Evolutionary conservation across 441 rosid species (phyloP).

Genomic region (Gossypium davidsonii): DNA sequence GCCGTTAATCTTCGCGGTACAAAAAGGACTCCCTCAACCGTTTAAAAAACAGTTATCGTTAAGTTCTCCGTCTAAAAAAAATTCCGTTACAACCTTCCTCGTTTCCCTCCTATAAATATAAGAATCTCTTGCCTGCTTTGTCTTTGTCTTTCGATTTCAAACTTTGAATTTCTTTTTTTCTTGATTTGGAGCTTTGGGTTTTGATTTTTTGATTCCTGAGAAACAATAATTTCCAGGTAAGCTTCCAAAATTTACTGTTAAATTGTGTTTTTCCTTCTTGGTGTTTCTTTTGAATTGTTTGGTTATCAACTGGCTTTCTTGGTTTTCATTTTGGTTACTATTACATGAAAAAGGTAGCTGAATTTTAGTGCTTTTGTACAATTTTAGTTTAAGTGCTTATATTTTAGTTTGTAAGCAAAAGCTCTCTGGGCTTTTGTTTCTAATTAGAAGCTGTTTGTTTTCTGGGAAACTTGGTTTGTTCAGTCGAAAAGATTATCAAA

Average conservation of each 20-base stretch:
- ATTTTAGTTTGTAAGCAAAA: background rate
- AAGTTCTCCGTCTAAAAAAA: background rate
- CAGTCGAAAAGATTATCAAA: background rate
- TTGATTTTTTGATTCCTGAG: background rate
- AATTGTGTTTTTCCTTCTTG: background rate
- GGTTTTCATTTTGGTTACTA: background rate
- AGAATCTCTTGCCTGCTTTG: background rate
- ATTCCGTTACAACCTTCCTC: background rate
- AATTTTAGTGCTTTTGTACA: background rate
- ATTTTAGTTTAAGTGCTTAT: background rate
- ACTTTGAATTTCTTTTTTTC: background rate
- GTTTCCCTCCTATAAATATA: background rate
- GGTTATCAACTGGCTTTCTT: background rate
- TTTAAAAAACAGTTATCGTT: slow-evolving; percentile 2
- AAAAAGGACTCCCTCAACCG: background rate
- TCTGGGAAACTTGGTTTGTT: background rate
- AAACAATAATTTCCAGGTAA: slow-evolving; percentile 12
- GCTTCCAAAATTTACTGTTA: background rate
- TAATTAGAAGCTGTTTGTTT: background rate
- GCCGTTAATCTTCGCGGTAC: background rate
- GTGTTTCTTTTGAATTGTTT: background rate
- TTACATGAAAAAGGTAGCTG: background rate
- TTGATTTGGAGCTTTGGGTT: background rate
- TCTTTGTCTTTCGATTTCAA: background rate
- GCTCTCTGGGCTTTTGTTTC: background rate